Base-by-base conservation (phyloP, 139 green algal species). In the Closterium sp. region DNA sequence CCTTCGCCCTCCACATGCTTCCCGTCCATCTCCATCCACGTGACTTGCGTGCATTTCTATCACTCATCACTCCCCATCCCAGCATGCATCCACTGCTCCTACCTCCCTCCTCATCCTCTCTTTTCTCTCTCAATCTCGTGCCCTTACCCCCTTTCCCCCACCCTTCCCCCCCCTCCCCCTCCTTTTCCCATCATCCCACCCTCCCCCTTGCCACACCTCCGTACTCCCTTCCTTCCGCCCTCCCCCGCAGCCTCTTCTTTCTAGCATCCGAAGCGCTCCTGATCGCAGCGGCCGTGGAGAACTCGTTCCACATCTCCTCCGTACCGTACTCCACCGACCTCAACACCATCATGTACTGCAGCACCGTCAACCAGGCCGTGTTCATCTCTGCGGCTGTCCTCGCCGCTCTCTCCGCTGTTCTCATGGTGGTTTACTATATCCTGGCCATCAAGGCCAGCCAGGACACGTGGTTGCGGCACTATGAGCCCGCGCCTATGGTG, bases 321-420 rank as follows among this genome's bases (percentile, higher is more conserved):
- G 85, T 87, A 21, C 85, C 85, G 2, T 87, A 87, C 85, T 30
- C 28, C 28, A 31, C n/a, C 19, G 85, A 31, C 85, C 17, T 87
- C 85, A 21, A 28, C 19, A 31, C 28, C 85, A 30, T 87, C 85
- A 87, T 87, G 85, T 87, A 87, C 85, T 87, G 85, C 85, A 87
- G 85, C 85, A 87, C 85, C 28, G 85, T 87, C 28, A 87, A 31
- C n/a, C 6, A 87, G 85, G 85, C 28, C 28, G 10, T 87, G 9
- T 87, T 87, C 85, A 30, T 87, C 10, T 87, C 85, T 24, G 85
- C 85, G n/a, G 85, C 85, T 17, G n/a, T 87, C 0, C 21, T 87
- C 21, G 28, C 85, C 19, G 85, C 85, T 3, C 24, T 87, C 85
- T 32, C 85, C 28, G 85, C 85, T 6, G 85, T 87, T 17, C 85